Evolutionary conservation across 352 stramenopile genomes (phyloP).

Genomic region (Phytophthora sp.): DNA sequence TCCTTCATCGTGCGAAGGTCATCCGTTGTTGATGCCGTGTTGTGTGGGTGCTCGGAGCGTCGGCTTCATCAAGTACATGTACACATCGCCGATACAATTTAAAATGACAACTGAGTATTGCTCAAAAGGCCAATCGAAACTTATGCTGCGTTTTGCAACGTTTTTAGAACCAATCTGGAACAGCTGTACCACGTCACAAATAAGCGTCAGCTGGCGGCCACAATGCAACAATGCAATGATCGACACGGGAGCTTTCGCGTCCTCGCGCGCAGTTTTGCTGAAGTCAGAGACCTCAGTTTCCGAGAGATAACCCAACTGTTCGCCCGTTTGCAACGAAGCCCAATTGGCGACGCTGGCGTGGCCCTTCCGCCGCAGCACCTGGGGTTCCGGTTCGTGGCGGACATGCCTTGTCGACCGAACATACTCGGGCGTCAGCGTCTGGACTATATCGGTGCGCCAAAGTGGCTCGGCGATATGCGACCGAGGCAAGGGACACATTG

Average conservation of each 20-base stretch:
- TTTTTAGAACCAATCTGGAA: background rate
- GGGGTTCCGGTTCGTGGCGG: conserved; percentile 14
- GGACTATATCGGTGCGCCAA: conserved; percentile 15
- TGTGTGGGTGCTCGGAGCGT: background rate
- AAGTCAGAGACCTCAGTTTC: conserved; percentile 9
- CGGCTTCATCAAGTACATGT: background rate
- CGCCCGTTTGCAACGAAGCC: conserved; percentile 2
- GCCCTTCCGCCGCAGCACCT: conserved; percentile 29
- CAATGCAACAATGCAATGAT: conserved; percentile 25
- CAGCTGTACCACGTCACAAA: too few relatives aligned
- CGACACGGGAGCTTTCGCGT: conserved; percentile 16
- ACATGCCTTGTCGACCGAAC: conserved; percentile 20
- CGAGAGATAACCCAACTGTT: conserved; percentile 19
- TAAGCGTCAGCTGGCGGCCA: too few relatives aligned
- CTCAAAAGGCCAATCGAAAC: too few relatives aligned
- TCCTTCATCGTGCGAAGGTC: background rate
- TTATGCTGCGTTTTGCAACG: too few relatives aligned
- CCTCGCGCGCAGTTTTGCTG: conserved; percentile 5
- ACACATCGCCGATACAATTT: too few relatives aligned
- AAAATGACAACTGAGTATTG: too few relatives aligned
- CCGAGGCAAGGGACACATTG: conserved; percentile 25
- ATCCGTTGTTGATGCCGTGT: background rate
- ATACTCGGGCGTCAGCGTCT: conserved; percentile 15
- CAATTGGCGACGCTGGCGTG: conserved; percentile 14
- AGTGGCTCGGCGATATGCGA: background rate